Evolutionary conservation across 2,329 filamentous ascomycete genomes (phyloP).

Genomic region (Ophiocordyceps robertsii): DNA sequence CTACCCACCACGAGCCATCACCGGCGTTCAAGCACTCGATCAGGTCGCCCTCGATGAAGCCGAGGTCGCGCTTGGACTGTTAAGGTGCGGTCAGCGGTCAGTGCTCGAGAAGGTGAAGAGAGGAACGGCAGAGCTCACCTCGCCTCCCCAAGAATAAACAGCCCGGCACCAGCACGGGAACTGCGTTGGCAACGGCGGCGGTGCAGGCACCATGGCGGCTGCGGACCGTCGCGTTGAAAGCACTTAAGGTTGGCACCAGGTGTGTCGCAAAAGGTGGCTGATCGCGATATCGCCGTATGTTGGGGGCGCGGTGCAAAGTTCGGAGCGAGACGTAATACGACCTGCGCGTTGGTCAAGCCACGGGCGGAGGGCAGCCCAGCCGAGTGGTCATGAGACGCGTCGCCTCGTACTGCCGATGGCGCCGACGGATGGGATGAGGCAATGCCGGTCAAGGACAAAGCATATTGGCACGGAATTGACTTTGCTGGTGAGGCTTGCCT

Average conservation of each 20-base stretch:
- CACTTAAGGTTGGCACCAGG: neutral
- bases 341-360: neutral
- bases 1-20: constrained; percentile 98
- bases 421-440: neutral
- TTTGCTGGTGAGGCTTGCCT: neutral
- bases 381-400: neutral
- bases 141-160: constrained; percentile 87
- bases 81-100: constrained; percentile 8
- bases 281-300: neutral
- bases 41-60: constrained; percentile 92
- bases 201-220: constrained; percentile 36
- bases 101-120: neutral
- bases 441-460: neutral
- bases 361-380: neutral
- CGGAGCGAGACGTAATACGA: neutral
- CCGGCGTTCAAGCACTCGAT: constrained; percentile 98
- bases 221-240: neutral
- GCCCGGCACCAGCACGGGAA: constrained; percentile 90
- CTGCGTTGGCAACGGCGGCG: constrained; percentile 53
- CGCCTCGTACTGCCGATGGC: neutral
- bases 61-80: constrained; percentile 79
- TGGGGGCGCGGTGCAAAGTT: neutral
- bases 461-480: neutral
- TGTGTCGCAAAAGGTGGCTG: neutral
- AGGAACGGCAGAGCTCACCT: constrained; percentile 30